A percentile compares a stretch with the other conserved stretches of the same genome.
These are phyloP conservation scores for Phaeosphaeriaceae sp. DNA, from an alignment of 2,329 filamentous ascomycete species.

Conservation along the genomic window DNA sequence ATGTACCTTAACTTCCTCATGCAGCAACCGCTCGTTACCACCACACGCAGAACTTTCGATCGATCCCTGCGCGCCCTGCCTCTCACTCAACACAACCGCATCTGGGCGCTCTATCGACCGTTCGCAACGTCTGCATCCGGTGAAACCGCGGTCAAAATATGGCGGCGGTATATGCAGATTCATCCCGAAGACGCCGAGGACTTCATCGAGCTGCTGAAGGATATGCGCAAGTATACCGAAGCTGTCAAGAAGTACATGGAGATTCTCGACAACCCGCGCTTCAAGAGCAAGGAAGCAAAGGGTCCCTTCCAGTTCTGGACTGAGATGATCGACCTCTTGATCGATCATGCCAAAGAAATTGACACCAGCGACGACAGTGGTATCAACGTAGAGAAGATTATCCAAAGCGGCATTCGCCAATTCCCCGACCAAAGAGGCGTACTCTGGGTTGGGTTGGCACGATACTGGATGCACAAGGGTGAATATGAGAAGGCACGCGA, in stretches of 20 bases:
- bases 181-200: constrained; percentile 95
- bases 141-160: constrained; percentile 88
- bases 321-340: constrained; percentile 94
- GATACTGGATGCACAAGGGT: constrained; percentile 93
- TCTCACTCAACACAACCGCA: constrained; percentile 91
- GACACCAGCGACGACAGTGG: constrained; percentile 80
- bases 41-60: constrained; percentile 87
- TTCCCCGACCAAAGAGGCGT: constrained; percentile 95
- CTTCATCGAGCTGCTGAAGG: constrained; percentile 86
- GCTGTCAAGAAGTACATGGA: constrained; percentile 91
- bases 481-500: constrained; percentile 93
- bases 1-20: constrained; percentile 93
- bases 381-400: constrained; percentile 89
- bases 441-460: constrained; percentile 91
- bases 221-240: constrained; percentile 85
- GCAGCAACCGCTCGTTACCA: constrained; percentile 88
- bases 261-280: constrained; percentile 86
- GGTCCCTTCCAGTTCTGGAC: constrained; percentile 97
- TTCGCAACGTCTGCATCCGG: constrained; percentile 93
- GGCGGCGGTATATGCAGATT: constrained; percentile 95
- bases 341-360: constrained; percentile 86
- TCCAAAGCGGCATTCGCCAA: constrained; percentile 86
- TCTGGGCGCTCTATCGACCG: constrained; percentile 89
- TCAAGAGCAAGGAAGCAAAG: constrained; percentile 91
- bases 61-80: constrained; percentile 88